Conservation (phyloP, 306 rosid genomes). For the Parietaria judaica region DNA sequence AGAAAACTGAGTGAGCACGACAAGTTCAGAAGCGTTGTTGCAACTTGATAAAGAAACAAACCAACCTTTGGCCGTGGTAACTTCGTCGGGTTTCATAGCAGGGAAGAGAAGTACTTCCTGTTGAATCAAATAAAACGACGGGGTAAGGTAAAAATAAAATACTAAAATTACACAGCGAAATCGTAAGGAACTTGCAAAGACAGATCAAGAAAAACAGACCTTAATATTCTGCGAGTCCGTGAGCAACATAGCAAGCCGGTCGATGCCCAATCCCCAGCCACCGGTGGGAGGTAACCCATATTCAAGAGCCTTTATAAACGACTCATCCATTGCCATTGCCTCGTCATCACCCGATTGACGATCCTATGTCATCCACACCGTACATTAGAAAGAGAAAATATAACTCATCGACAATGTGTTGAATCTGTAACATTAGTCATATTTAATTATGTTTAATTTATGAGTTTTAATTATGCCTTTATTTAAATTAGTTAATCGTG, state of each 20-base stretch:
- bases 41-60: background rate
- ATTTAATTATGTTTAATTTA: too few species aligned
- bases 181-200: background rate
- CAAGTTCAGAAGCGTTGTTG: too few species aligned
- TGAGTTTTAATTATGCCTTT: too few species aligned
- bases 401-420: background rate
- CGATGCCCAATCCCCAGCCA: constrained; percentile 98
- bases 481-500: too few species aligned
- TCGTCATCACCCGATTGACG: constrained; percentile 96
- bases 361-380: constrained; percentile 39
- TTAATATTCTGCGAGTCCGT: constrained; percentile 88
- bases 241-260: constrained; percentile 67
- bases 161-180: background rate
- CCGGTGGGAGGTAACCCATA: constrained; percentile 96
- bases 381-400: background rate
- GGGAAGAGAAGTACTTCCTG: constrained; percentile 98
- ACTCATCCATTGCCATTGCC: constrained; percentile 86
- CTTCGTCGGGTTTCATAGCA: constrained; percentile 84
- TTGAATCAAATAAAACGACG: constrained; percentile 5
- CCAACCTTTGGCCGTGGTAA: constrained; percentile 26
- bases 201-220: constrained; percentile 25
- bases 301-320: constrained; percentile 82
- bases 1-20: too few species aligned
- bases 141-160: background rate
- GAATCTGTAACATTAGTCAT: background rate